Percentiles rank a stretch among this genome's conserved stretches.
phyloP scores from a whole-genome alignment of 148 eudicot genomes.

The Rhododendron ferrugineum region DNA sequence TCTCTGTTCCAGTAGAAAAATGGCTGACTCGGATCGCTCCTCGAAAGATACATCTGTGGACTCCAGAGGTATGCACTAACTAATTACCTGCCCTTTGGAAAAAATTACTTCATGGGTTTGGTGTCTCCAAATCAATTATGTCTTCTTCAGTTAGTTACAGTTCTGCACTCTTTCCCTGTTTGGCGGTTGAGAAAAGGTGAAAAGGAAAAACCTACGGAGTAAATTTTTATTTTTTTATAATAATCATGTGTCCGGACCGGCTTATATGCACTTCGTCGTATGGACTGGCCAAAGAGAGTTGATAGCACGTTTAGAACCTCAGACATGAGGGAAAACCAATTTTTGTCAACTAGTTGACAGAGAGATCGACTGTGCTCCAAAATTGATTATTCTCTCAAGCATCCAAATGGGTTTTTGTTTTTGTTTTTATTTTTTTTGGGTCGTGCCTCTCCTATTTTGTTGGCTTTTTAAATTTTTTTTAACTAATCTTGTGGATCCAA shows the following conservation, averaged over 20 bases:
- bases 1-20: neutral
- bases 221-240: too few species aligned
- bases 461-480: neutral
- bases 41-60: neutral
- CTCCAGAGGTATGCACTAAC: neutral
- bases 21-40: slow-evolving; percentile 7
- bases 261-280: too few species aligned
- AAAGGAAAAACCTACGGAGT: neutral
- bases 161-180: neutral
- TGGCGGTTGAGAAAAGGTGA: slow-evolving; percentile 1
- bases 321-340: too few species aligned
- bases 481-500: neutral
- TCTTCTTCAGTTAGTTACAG: slow-evolving; percentile 1
- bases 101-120: neutral
- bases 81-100: neutral
- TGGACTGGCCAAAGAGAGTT: too few species aligned
- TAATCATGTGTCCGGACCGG: neutral
- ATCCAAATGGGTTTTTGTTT: neutral
- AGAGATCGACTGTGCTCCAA: neutral
- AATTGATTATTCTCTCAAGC: neutral
- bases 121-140: neutral
- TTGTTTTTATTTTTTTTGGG: neutral
- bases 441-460: neutral
- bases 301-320: too few species aligned
- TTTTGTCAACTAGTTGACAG: neutral